Evolutionary conservation across 768 basidiomycete genomes (phyloP), one percentile per base, ranked within the genome.

Genomic region (Sporobolomyces phaffii): DNA sequence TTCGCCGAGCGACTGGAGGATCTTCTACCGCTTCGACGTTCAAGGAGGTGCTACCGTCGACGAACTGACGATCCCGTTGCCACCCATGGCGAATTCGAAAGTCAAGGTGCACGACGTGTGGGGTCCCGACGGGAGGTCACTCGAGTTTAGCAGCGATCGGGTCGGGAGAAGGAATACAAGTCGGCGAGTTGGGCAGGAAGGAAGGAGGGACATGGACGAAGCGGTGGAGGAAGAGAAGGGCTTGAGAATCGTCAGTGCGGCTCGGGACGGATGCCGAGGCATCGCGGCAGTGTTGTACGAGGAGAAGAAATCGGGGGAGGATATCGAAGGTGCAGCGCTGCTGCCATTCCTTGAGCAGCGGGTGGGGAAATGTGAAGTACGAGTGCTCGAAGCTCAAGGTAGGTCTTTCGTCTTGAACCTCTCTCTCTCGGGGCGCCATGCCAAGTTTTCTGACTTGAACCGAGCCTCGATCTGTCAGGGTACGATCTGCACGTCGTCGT

Each of bases 11-110:
- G 36, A 31, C 11, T 52, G 57, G 41, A 47, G 62, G 24, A 22
- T 65, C 33, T 59, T 53, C 33, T 40, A 60, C 49, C 57, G 64
- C 33, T 31, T 53, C 22, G 26, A 28, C 31, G 24, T 64, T n/a
- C n/a, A n/a, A n/a, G n/a, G n/a, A n/a, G n/a, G 22, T 49, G 5
- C 24, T 22, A 11, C 26, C 63, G 3, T 51, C 41, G 28, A 18
- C 20, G 31, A 18, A 1, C 45, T 62, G 13, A 28, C 61, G 5
- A 29, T 62, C n/a, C 50, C 51, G 1, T 20, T 45, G 20, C 33
- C 51, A 2, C 10, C 38, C 41, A n/a, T n/a, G n/a, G n/a, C n/a
- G n/a, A 41, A 49, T 24, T 41, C 61, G 8, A 33, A 20, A 22
- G 51, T 62, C 51, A 36, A 47, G 10, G 41, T 56, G 10, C 33